A percentile compares a stretch with the other conserved stretches of the same genome.
phyloP scores from a whole-genome alignment of 176 grass and related monocot species.

The Triticum urartu region DNA sequence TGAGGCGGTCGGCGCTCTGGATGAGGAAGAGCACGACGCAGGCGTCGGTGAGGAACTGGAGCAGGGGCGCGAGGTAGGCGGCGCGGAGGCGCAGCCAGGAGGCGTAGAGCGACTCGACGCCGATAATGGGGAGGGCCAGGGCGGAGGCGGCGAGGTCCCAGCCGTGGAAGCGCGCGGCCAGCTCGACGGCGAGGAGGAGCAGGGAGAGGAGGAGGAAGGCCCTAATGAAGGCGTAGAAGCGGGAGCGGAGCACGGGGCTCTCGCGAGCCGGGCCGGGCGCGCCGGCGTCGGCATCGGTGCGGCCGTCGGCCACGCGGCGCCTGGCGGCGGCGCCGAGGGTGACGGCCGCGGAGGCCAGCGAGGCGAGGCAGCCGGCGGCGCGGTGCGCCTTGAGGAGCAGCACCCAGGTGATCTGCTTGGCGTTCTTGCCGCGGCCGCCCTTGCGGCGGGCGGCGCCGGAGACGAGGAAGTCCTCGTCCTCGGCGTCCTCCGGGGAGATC shows the following conservation, averaged over 20 bases:
- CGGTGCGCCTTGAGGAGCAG: slow-evolving; percentile 95
- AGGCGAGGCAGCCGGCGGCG: slow-evolving; percentile 81
- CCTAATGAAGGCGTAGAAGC: slow-evolving; percentile 79
- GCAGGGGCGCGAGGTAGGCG: slow-evolving; percentile 66
- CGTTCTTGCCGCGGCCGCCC: slow-evolving; percentile 78
- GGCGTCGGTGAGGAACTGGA: slow-evolving; percentile 89
- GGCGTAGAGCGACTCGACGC: slow-evolving; percentile 67
- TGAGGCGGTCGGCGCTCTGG: slow-evolving; percentile 89
- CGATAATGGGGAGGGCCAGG: slow-evolving; percentile 46
- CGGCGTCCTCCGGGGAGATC: slow-evolving; percentile 78
- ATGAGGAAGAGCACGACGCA: slow-evolving; percentile 95
- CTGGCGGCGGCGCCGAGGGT: slow-evolving; percentile 61
- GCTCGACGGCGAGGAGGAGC: slow-evolving; percentile 66
- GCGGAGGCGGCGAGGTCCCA: slow-evolving; percentile 66
- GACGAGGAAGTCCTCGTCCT: slow-evolving; percentile 48
- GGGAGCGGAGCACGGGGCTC: slow-evolving; percentile 71
- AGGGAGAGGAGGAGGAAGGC: slow-evolving; percentile 80
- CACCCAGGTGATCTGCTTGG: slow-evolving; percentile 98
- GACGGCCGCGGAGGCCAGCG: slow-evolving; percentile 60
- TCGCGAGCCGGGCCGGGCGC: slow-evolving; percentile 32
- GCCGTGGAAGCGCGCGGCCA: slow-evolving; percentile 61
- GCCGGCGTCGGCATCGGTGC: slow-evolving; percentile 66
- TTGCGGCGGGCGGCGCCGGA: slow-evolving; percentile 30
- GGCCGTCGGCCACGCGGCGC: slow-evolving; percentile 58
- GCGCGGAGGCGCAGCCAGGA: slow-evolving; percentile 79